Conservation (phyloP, 1,139 yeast species). For the Sugiyamaella grinbergsii region DNA sequence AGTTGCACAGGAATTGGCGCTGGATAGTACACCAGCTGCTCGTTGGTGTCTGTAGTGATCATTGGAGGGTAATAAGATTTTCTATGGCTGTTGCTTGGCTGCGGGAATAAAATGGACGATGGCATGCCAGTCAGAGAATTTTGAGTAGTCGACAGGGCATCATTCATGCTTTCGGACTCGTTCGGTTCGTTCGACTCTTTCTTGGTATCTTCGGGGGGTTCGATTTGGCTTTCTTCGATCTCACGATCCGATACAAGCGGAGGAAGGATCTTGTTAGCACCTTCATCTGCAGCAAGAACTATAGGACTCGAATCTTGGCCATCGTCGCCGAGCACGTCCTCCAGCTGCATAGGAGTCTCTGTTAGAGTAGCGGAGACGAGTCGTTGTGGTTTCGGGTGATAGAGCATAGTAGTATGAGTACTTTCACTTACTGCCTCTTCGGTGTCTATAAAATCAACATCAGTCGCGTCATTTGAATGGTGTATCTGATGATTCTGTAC, state of each 20-base stretch:
- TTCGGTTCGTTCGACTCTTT: too few relatives aligned
- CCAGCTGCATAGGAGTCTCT: constrained; percentile 21
- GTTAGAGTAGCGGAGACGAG: constrained; percentile 25
- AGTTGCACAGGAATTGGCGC: constrained; percentile 25
- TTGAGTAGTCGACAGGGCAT: constrained; percentile 9
- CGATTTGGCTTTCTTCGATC: too few relatives aligned
- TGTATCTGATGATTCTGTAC: too few relatives aligned
- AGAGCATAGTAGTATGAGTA: constrained; percentile 26
- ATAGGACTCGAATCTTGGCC: constrained; percentile 14
- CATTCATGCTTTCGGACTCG: not conserved
- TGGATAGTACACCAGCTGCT: constrained; percentile 36
- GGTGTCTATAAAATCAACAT: not conserved
- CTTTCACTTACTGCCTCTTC: not conserved
- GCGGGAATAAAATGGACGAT: constrained; percentile 7
- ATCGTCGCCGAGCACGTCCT: constrained; percentile 17
- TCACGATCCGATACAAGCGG: too few relatives aligned
- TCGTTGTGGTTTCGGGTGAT: constrained; percentile 35
- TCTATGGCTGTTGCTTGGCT: constrained; percentile 14
- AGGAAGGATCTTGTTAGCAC: not conserved
- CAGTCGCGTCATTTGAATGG: not conserved
- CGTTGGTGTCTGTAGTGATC: constrained; percentile 25
- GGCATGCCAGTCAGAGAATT: constrained; percentile 8
- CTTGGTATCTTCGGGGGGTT: too few relatives aligned
- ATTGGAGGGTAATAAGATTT: constrained; percentile 22
- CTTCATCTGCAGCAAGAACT: not conserved